Conservation (phyloP, 2,329 filamentous ascomycete genomes). For the Talaromyces amestolkiae region DNA sequence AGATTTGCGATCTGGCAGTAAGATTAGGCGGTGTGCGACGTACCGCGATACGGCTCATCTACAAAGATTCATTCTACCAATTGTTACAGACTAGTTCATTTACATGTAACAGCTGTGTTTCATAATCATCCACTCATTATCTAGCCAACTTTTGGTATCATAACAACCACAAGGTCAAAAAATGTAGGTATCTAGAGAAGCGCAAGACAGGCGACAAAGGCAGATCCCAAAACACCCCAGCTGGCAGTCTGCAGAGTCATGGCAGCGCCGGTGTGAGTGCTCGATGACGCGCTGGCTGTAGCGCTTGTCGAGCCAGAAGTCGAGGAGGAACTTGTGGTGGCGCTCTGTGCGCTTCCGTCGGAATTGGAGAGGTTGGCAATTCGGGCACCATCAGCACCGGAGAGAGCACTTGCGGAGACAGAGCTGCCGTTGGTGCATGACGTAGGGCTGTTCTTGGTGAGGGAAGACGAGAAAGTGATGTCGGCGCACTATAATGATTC, state of each 20-base stretch:
- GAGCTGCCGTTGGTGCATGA: constrained; percentile 61
- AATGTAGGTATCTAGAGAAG: constrained; percentile 27
- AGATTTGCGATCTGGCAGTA: background rate
- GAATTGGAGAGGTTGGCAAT: constrained; percentile 48
- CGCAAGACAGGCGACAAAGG: constrained; percentile 33
- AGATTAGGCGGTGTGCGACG: background rate
- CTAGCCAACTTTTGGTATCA: background rate
- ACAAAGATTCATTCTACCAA: background rate
- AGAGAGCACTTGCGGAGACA: constrained; percentile 49
- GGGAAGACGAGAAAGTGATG: constrained; percentile 61
- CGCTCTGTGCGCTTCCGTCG: constrained; percentile 33
- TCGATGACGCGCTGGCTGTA: constrained; percentile 22
- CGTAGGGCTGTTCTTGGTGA: constrained; percentile 43
- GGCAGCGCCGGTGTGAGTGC: constrained; percentile 32
- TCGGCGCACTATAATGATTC: constrained; percentile 62
- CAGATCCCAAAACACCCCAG: constrained; percentile 39
- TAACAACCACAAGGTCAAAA: background rate
- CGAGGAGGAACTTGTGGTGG: background rate
- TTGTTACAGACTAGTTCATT: background rate
- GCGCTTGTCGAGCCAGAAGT: constrained; percentile 14
- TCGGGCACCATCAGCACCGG: constrained; percentile 34
- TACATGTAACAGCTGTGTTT: background rate
- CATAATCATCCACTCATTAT: background rate
- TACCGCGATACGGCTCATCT: background rate
- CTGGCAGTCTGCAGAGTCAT: constrained; percentile 34